Evolutionary conservation across 805 yeast species (phyloP), one percentile per base, ranked within the genome.

Genomic region (Scheffersomyces ergatensis): DNA sequence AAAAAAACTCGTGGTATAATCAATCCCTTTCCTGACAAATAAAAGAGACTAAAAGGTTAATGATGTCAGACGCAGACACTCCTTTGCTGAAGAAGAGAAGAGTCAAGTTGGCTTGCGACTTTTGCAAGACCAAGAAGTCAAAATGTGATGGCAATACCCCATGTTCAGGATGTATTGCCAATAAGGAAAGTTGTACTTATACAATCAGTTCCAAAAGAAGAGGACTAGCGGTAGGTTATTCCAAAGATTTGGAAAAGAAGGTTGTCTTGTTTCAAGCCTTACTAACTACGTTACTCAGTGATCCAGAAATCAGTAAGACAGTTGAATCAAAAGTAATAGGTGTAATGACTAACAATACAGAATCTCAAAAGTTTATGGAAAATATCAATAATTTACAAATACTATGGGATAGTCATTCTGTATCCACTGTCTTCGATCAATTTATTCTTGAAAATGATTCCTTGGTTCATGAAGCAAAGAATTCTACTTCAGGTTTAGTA

Each of bases 101-200:
- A 27, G 53, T 52, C 12, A 53, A 44, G 38, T 53, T 50, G 38
- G 61, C 61, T n/a, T 56, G 61, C 29, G 54, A 54, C 34, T 42
- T 26, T 20, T 56, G 61, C 40, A 47, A 59, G 12, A 32, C 46
- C 19, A 53, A 50, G 40, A 52, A 51, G 34, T 54, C 54, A n/a
- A 54, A 52, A 36, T 56, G 61, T 40, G 60, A 55, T 36, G 60
- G 60, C 3, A 31, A 36, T 24, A 21, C 42, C 12, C 60, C 60
- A 4, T 55, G 60, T 36, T 40, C 57, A 8, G 51, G 45, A 16
- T 55, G 60, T 38, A 18, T 25, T 4, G 25, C 36, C 15, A 49
- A 40, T 36, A 29, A 43, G 27, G 46, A 38, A 32, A 37, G 33
- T 8, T 55, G 60, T 37, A 37, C 45, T 3, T 55, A 54, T 39